Base-by-base conservation (phyloP, 1,284 basidiomycete species). In the Trichosporon sp. region DNA sequence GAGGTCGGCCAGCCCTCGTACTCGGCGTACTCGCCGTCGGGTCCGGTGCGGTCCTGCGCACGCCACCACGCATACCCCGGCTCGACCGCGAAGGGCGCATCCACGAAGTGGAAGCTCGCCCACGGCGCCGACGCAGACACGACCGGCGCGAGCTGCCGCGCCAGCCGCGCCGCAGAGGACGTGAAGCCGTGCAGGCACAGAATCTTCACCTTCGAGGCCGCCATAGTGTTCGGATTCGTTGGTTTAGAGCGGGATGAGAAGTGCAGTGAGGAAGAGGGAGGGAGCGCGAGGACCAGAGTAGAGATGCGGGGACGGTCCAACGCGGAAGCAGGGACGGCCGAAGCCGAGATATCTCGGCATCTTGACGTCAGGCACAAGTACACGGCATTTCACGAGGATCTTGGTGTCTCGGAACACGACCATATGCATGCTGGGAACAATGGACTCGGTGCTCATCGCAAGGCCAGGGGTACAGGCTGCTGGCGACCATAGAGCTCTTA, bases 1-100 rank as follows among this genome's bases (percentile, higher is more conserved):
- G 86, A 86, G 65, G 90, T 89, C 44, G 89, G 88, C 34, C 92
- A 81, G 8, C 90, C 91, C 68, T 77, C 5, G 53, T 64, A 64
- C n/a, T 34, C 38, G 15, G 38, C 38, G 15, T 42, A 42, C 3
- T 42, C 35, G 2, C 35, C 47, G 21, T 51, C 47, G 2, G 23
- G 51, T 3, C 51, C 12, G 13, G 18, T 6, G 6, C 15, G 29
- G n/a, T 60, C 56, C 15, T 58, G 12, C 0, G 53, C 23, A 11
- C 34, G n/a, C 51, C 53, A 66, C 65, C 65, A 66, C 3, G 51
- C 65, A 6, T 31, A 56, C 18, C 29, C 34, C 8, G 51, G 51
- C 23, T n/a, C 31, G 7, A n/a, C 23, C 1, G 32, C 4, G 18
- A 35, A 34, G 53, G 65, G 65, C 2, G 35, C 65, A 35, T 66